Conservation (phyloP, 805 yeast species). For the Yarrowia divulgata region DNA sequence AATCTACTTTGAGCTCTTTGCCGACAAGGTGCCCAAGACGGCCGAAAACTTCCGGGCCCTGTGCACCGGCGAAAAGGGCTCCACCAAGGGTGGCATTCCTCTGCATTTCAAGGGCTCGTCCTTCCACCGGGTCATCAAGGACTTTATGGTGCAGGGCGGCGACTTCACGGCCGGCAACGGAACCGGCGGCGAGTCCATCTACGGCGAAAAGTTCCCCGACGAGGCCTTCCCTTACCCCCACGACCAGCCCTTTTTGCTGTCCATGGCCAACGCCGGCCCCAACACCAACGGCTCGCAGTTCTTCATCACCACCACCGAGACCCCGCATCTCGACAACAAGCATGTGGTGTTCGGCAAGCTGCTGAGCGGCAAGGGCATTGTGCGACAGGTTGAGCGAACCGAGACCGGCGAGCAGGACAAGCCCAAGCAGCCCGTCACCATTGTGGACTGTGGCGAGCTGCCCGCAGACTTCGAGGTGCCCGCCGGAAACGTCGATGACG, state of each 20-base stretch:
- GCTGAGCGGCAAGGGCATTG: slow-evolving; percentile 78
- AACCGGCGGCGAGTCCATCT: slow-evolving; percentile 83
- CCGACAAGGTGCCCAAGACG: slow-evolving; percentile 76
- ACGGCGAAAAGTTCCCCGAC: slow-evolving; percentile 88
- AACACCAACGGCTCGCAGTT: slow-evolving; percentile 96
- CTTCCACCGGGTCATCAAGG: slow-evolving; percentile 89
- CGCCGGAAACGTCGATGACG: slow-evolving; percentile 64
- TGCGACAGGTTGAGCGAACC: slow-evolving; percentile 75
- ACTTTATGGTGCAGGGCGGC: slow-evolving; percentile 95
- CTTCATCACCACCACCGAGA: slow-evolving; percentile 88
- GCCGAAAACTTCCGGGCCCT: slow-evolving; percentile 88
- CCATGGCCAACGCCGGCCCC: slow-evolving; percentile 98
- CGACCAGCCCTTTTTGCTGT: slow-evolving; percentile 82
- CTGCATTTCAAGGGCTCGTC: slow-evolving; percentile 79
- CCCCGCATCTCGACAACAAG: slow-evolving; percentile 94
- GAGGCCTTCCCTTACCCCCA: slow-evolving; percentile 82
- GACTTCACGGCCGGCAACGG: slow-evolving; percentile 80
- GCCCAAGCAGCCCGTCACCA: slow-evolving; percentile 73
- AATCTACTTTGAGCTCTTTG: slow-evolving; percentile 72
- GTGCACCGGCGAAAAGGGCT: slow-evolving; percentile 87
- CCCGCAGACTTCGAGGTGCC: slow-evolving; percentile 63
- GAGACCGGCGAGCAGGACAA: slow-evolving; percentile 71
- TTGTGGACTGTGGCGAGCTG: slow-evolving; percentile 80
- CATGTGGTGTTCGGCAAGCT: slow-evolving; percentile 97
- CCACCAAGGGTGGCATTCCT: slow-evolving; percentile 66